phyloP scores from a whole-genome alignment of 225 moss, liverwort and hornwort species.

The Anthoceros angustus region DNA sequence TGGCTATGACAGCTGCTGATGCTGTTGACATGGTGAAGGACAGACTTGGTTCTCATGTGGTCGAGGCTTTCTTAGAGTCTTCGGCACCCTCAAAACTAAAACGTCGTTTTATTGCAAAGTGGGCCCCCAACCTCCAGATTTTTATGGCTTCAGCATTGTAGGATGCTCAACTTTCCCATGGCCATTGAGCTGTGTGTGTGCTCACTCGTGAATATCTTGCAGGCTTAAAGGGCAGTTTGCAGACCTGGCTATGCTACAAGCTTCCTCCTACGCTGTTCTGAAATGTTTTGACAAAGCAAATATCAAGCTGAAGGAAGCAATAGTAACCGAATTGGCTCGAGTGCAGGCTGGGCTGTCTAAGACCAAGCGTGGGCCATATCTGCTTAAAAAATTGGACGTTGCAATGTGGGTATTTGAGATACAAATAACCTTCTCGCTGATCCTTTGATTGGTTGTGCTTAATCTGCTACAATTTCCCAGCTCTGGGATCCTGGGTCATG shows the following conservation, averaged over 20 bases:
- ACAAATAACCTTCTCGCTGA: not conserved
- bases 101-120: constrained; percentile 76
- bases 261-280: constrained; percentile 74
- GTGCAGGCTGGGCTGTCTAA: constrained; percentile 57
- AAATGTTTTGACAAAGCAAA: constrained; percentile 66
- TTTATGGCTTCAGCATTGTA: constrained; percentile 4
- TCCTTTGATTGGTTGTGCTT: not conserved
- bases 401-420: constrained; percentile 24
- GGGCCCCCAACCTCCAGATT: constrained; percentile 11
- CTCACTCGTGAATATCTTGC: not conserved
- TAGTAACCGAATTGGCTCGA: constrained; percentile 64
- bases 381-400: constrained; percentile 72
- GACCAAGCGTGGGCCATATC: constrained; percentile 65
- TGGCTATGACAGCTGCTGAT: constrained; percentile 53
- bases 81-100: constrained; percentile 84
- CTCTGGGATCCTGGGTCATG: not conserved
- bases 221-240: constrained; percentile 86
- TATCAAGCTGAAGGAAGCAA: constrained; percentile 79
- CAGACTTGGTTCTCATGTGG: constrained; percentile 72
- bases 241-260: constrained; percentile 71
- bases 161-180: not conserved
- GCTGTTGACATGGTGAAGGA: constrained; percentile 47
- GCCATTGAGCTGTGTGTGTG: not conserved
- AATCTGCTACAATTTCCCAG: not conserved
- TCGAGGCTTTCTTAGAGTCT: constrained; percentile 80